Conservation (phyloP, 2,329 filamentous ascomycete genomes). For the Dactylellina sp. region DNA sequence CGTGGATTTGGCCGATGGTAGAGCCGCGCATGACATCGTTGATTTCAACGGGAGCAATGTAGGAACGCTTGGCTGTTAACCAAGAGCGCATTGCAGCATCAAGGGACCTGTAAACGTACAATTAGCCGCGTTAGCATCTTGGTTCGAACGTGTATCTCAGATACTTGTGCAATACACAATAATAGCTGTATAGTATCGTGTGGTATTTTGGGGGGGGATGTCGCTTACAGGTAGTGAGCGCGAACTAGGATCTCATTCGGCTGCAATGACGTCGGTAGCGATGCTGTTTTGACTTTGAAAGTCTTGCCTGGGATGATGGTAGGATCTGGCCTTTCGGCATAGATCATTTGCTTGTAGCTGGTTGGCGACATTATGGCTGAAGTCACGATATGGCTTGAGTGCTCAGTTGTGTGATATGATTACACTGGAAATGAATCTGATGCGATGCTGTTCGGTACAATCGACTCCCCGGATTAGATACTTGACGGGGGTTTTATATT, state of each 20-base stretch:
- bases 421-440: background rate
- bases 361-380: constrained; percentile 46
- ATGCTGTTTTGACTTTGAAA: constrained; percentile 69
- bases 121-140: constrained; percentile 39
- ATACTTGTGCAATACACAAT: too few relatives aligned
- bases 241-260: constrained; percentile 74
- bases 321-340: constrained; percentile 73
- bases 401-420: too few relatives aligned
- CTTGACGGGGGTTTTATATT: constrained; percentile 12
- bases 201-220: constrained; percentile 11
- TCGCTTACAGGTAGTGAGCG: constrained; percentile 60
- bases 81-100: constrained; percentile 82
- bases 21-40: constrained; percentile 76
- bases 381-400: background rate
- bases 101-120: constrained; percentile 73
- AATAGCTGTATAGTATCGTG: too few relatives aligned
- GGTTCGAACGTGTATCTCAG: constrained; percentile 62
- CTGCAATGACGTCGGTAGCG: constrained; percentile 66
- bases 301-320: constrained; percentile 75
- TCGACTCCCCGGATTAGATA: background rate
- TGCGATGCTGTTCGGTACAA: too few relatives aligned
- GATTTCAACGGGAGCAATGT: constrained; percentile 76
- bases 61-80: constrained; percentile 72
- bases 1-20: constrained; percentile 70
- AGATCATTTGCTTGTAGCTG: constrained; percentile 68